phyloP scores from a whole-genome alignment of 2,329 filamentous ascomycete genomes.

The Alternaria conjuncta region DNA sequence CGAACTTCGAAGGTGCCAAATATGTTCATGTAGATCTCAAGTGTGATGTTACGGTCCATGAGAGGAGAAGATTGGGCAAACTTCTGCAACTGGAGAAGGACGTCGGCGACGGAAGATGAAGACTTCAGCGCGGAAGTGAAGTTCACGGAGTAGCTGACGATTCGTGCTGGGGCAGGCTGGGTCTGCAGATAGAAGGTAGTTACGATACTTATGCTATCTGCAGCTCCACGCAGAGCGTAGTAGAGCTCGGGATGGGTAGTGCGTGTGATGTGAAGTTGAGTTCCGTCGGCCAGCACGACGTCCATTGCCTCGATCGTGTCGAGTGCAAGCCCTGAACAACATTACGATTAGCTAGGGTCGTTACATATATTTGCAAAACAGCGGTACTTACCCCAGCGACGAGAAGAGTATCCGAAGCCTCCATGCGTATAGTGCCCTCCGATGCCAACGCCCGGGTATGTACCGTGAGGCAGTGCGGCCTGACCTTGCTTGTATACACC shows the following conservation, averaged over 20 bases:
- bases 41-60: conserved; percentile 2
- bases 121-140: conserved; percentile 2
- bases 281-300: neutral
- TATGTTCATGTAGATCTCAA: conserved; percentile 4
- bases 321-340: neutral
- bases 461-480: conserved; percentile 55
- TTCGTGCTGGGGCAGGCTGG: conserved; percentile 18
- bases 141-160: neutral
- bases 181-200: conserved; percentile 36
- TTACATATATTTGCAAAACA: neutral
- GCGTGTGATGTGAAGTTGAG: neutral
- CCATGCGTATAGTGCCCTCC: conserved; percentile 36
- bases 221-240: conserved; percentile 1
- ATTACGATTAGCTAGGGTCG: neutral
- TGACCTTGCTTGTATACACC: conserved; percentile 31
- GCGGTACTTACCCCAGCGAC: conserved; percentile 23
- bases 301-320: conserved; percentile 6
- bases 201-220: conserved; percentile 27
- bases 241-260: neutral
- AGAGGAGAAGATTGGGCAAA: neutral
- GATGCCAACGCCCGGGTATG: conserved; percentile 52
- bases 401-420: conserved; percentile 32
- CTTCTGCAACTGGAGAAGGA: conserved; percentile 3
- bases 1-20: conserved; percentile 3
- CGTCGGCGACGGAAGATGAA: neutral